These are phyloP conservation scores for Mycena filopes DNA, from an alignment of 768 basidiomycete species.

Conservation along the genomic window DNA sequence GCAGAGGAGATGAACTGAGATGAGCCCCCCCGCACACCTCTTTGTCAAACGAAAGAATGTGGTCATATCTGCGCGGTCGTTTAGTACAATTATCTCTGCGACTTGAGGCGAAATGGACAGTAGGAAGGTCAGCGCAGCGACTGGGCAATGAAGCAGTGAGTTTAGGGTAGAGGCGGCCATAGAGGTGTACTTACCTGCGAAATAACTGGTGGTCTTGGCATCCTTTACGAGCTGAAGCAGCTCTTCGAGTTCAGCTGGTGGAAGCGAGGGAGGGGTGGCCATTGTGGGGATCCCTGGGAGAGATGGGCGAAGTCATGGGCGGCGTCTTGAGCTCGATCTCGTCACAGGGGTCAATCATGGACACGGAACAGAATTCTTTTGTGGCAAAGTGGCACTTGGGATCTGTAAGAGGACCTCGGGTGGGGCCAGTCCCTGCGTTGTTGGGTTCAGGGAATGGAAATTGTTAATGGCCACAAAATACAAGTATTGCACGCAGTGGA, in stretches of 20 bases:
- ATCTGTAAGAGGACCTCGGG: too few relatives aligned
- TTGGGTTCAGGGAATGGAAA: too few relatives aligned
- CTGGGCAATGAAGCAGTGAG: not conserved
- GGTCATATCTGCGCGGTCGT: slow-evolving; percentile 8
- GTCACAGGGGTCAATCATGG: not conserved
- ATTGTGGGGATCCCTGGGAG: not conserved
- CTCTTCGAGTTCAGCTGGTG: slow-evolving; percentile 5
- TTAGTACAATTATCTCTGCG: too few relatives aligned
- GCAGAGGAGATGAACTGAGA: not conserved
- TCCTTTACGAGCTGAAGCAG: slow-evolving; percentile 5
- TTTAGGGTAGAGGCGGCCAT: not conserved
- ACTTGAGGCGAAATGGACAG: not conserved
- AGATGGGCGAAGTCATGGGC: not conserved
- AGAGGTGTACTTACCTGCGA: slow-evolving; percentile 15
- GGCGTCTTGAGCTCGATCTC: not conserved
- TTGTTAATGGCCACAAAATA: too few relatives aligned
- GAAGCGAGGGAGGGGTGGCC: not conserved
- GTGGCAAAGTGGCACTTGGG: not conserved
- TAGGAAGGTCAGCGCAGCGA: slow-evolving; percentile 14
- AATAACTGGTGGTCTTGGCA: slow-evolving; percentile 24
- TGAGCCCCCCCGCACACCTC: slow-evolving; percentile 1
- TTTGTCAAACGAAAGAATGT: slow-evolving; percentile 13
- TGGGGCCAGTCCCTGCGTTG: too few relatives aligned
- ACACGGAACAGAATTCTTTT: not conserved
- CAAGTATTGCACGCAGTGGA: too few relatives aligned